phyloP scores from a whole-genome alignment of 129 eudicot genomes.

The Solidago caesia region DNA sequence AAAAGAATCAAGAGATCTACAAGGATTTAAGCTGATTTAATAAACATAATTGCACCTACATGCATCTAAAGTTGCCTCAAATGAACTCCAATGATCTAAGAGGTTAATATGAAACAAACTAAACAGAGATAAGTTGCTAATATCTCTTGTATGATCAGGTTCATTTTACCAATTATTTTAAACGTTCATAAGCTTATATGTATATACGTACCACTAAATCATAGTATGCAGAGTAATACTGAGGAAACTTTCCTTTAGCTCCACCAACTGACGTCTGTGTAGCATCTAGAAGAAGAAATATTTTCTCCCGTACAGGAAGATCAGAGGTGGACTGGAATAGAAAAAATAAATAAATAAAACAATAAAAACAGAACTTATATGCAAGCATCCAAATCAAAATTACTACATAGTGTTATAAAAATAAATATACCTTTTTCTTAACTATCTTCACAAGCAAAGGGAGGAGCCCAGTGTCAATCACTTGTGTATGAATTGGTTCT shows the following conservation, averaged over 20 bases:
- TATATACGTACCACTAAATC: conserved; percentile 83
- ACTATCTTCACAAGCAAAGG: conserved; percentile 84
- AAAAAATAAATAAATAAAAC: neutral
- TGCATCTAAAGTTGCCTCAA: no score
- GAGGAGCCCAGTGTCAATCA: conserved; percentile 75
- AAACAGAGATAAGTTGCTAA: no score
- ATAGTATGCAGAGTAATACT: conserved; percentile 86
- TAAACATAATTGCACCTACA: no score
- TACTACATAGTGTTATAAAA: conserved; percentile 3
- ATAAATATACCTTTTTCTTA: conserved; percentile 72
- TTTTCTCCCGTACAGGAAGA: conserved; percentile 83
- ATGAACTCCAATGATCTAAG: no score
- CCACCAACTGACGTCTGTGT: conserved; percentile 99
- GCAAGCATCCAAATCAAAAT: neutral
- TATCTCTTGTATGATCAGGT: neutral
- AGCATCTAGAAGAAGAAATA: conserved; percentile 96
- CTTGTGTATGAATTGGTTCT: conserved; percentile 90
- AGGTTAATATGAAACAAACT: no score
- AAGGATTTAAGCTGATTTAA: no score
- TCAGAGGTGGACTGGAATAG: conserved; percentile 54
- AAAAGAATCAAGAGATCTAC: neutral
- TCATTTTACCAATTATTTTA: neutral
- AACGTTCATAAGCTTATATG: conserved; percentile 3
- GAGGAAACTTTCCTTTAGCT: conserved; percentile 89
- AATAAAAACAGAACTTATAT: neutral